Evolutionary conservation across 306 rosid genomes (phyloP).

Genomic region (Corylus avellana): DNA sequence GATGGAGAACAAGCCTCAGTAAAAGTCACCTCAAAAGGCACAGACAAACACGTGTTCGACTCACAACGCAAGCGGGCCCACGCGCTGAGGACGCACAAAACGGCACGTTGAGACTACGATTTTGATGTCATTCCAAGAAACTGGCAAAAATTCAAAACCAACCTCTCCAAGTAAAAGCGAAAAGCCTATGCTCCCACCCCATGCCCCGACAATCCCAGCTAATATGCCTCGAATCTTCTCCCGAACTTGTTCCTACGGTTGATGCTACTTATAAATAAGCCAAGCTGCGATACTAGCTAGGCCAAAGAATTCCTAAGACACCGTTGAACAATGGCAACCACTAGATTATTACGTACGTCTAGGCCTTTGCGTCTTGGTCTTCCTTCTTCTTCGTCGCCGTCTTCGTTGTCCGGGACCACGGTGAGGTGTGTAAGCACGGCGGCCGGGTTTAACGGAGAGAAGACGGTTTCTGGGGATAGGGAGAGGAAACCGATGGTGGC

Average conservation of each 20-base stretch:
- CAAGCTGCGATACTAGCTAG: neutral
- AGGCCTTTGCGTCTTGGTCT: conserved; percentile 26
- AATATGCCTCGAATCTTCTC: conserved; percentile 42
- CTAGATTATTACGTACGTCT: conserved; percentile 29
- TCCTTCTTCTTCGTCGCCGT: conserved; percentile 25
- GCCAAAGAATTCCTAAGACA: neutral
- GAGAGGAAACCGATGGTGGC: conserved; percentile 16
- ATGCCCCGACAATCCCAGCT: conserved; percentile 27
- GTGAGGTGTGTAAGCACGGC: conserved; percentile 16
- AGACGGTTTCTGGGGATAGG: neutral
- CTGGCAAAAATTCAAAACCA: conserved; percentile 15
- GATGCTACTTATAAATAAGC: conserved; percentile 11
- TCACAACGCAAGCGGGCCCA: neutral
- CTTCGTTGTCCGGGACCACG: conserved; percentile 12
- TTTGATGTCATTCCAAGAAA: neutral
- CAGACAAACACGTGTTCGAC: neutral
- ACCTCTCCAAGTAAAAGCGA: conserved; percentile 14
- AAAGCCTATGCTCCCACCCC: neutral
- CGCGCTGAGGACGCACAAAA: neutral
- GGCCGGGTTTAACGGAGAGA: conserved; percentile 1
- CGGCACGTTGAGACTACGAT: neutral
- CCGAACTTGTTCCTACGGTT: neutral
- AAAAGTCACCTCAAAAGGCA: neutral
- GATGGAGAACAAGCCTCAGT: neutral
- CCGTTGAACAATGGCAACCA: conserved; percentile 37